These are phyloP conservation scores for Brassica juncea DNA, from an alignment of 345 rosid genomes.

Conservation along the genomic window DNA sequence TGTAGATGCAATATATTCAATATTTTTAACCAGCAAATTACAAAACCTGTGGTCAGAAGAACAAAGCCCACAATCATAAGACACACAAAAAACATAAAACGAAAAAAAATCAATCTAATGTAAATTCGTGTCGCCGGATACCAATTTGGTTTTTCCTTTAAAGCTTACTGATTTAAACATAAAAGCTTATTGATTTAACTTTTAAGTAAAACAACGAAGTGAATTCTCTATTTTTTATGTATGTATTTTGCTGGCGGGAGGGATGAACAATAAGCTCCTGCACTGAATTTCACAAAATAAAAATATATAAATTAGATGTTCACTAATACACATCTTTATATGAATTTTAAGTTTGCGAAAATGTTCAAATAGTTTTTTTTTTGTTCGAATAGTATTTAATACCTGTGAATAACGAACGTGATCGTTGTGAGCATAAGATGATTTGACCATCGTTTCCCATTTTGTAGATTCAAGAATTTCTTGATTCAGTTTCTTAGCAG, in stretches of 20 bases:
- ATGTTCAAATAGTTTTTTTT: neutral
- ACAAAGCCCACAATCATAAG: slow-evolving; percentile 19
- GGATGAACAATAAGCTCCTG: slow-evolving; percentile 35
- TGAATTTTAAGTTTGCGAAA: neutral
- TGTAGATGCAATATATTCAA: neutral
- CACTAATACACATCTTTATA: neutral
- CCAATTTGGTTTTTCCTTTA: no score
- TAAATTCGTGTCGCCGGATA: slow-evolving; percentile 22
- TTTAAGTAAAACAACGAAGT: neutral
- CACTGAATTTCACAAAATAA: slow-evolving; percentile 8
- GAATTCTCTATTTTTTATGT: neutral
- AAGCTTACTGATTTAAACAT: neutral
- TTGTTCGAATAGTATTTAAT: slow-evolving; percentile 16
- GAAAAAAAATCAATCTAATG: neutral
- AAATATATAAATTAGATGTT: slow-evolving; percentile 4
- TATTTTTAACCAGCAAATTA: neutral
- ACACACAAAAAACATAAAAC: slow-evolving; percentile 1
- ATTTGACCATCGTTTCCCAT: slow-evolving; percentile 98
- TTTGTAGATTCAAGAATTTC: slow-evolving; percentile 48
- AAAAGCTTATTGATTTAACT: neutral
- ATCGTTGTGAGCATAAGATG: slow-evolving; percentile 72
- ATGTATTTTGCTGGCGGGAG: slow-evolving; percentile 33
- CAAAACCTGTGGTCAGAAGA: slow-evolving; percentile 17
- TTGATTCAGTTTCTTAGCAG: slow-evolving; percentile 43
- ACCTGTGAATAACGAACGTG: slow-evolving; percentile 92